Conservation (phyloP, 1,284 basidiomycete genomes). For the Cutaneotrichosporon curvatum region DNA sequence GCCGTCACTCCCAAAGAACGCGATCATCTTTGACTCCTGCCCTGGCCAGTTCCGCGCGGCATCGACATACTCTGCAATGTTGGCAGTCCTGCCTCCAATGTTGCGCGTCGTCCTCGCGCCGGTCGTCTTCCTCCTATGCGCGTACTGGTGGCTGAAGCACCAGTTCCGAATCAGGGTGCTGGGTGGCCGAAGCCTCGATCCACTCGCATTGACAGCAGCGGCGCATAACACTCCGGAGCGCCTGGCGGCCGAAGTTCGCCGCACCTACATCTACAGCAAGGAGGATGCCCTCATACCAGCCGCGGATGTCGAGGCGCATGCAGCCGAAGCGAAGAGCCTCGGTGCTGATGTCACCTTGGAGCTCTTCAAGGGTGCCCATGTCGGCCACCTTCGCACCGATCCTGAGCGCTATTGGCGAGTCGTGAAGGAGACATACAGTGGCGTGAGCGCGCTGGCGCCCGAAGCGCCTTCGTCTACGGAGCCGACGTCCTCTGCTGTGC, state of each 20-base stretch:
- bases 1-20: constrained; percentile 5
- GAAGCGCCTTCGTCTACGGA: neutral
- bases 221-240: constrained; percentile 1
- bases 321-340: neutral
- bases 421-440: constrained; percentile 14
- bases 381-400: constrained; percentile 11
- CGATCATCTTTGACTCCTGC: constrained; percentile 10
- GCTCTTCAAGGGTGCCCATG: constrained; percentile 13
- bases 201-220: constrained; percentile 1
- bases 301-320: constrained; percentile 13
- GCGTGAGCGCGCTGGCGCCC: neutral
- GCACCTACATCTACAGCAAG: constrained; percentile 14
- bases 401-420: constrained; percentile 19
- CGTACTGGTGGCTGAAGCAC: constrained; percentile 10
- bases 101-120: constrained; percentile 8
- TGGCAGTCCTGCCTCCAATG: neutral
- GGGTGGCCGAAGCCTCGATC: neutral
- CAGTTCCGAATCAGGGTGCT: neutral
- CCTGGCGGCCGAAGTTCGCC: constrained; percentile 2
- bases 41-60: constrained; percentile 12
- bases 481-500: too few species aligned
- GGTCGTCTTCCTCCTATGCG: constrained; percentile 3
- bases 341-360: constrained; percentile 13
- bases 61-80: constrained; percentile 5
- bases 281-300: constrained; percentile 12